A percentile compares a stretch with the other conserved stretches of the same genome.
These are phyloP conservation scores for Chaetomium sp. DNA, from an alignment of 2,329 filamentous ascomycete species.

Conservation along the genomic window DNA sequence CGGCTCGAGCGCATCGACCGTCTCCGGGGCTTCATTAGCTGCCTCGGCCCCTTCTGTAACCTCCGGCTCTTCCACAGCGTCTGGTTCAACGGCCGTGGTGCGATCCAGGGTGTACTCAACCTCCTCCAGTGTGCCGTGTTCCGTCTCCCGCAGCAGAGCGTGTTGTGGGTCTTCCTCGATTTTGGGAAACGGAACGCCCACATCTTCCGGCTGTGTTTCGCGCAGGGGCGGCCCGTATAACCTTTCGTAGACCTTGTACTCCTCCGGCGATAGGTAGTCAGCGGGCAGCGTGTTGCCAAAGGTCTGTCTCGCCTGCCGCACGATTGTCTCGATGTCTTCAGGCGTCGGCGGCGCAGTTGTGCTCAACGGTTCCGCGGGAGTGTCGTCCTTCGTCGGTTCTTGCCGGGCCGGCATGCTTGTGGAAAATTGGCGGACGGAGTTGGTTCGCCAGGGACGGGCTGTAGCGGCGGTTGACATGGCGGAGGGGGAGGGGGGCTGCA, in stretches of 20 bases:
- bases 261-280: conserved; percentile 67
- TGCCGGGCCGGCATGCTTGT: conserved; percentile 27
- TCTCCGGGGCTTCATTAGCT: conserved; percentile 22
- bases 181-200: conserved; percentile 49
- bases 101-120: conserved; percentile 51
- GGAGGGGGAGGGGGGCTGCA: conserved; percentile 12
- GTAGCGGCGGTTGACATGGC: conserved; percentile 14
- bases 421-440: conserved; percentile 31
- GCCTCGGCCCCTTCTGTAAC: conserved; percentile 17
- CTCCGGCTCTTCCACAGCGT: conserved; percentile 45
- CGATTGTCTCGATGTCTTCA: conserved; percentile 60
- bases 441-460: conserved; percentile 22
- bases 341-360: conserved; percentile 9
- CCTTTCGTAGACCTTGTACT: conserved; percentile 75
- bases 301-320: conserved; percentile 69
- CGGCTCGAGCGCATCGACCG: conserved; percentile 11
- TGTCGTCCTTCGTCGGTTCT: conserved; percentile 13
- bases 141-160: conserved; percentile 56
- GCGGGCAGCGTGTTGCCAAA: conserved; percentile 78
- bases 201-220: conserved; percentile 61
- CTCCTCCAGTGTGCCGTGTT: conserved; percentile 63
- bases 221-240: conserved; percentile 77
- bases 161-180: conserved; percentile 39
- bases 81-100: conserved; percentile 46
- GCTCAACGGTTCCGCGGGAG: not conserved